Conservation (phyloP, 2,329 filamentous ascomycete genomes). For the Aureobasidium melanogenum region DNA sequence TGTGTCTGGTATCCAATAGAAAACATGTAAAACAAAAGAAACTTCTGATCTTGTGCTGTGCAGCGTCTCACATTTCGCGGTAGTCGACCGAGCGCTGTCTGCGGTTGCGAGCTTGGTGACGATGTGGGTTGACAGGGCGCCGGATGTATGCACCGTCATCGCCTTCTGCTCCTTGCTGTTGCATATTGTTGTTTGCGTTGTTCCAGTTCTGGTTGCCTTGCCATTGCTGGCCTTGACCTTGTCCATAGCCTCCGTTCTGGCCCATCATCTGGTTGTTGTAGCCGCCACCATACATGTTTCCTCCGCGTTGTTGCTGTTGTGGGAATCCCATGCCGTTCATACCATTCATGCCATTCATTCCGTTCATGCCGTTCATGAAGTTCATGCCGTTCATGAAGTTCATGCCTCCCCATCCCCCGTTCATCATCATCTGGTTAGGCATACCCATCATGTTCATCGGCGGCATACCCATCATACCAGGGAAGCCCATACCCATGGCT, state of each 20-base stretch:
- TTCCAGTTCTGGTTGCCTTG: conserved; percentile 26
- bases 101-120: conserved; percentile 73
- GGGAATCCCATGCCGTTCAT: conserved; percentile 28
- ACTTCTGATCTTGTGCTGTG: not conserved
- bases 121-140: conserved; percentile 89
- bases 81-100: conserved; percentile 78
- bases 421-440: conserved; percentile 30
- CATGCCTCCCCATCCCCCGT: conserved; percentile 21
- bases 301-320: not conserved
- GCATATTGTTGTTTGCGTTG: conserved; percentile 19
- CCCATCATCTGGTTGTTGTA: conserved; percentile 16
- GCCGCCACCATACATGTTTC: conserved; percentile 14
- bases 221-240: conserved; percentile 18
- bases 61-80: conserved; percentile 55
- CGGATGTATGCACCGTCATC: conserved; percentile 92
- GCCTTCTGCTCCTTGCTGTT: conserved; percentile 12
- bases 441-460: conserved; percentile 14
- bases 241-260: conserved; percentile 13
- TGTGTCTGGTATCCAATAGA: not conserved
- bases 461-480: conserved; percentile 16
- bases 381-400: conserved; percentile 28
- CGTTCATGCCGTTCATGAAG: conserved; percentile 32
- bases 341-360: conserved; percentile 22
- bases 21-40: not conserved
- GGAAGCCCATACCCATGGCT: conserved; percentile 21